Percentiles rank a stretch among this genome's conserved stretches.
These are phyloP conservation scores for Phytophthora pluvialis DNA, from an alignment of 352 stramenopile genomes.

Conservation along the genomic window DNA sequence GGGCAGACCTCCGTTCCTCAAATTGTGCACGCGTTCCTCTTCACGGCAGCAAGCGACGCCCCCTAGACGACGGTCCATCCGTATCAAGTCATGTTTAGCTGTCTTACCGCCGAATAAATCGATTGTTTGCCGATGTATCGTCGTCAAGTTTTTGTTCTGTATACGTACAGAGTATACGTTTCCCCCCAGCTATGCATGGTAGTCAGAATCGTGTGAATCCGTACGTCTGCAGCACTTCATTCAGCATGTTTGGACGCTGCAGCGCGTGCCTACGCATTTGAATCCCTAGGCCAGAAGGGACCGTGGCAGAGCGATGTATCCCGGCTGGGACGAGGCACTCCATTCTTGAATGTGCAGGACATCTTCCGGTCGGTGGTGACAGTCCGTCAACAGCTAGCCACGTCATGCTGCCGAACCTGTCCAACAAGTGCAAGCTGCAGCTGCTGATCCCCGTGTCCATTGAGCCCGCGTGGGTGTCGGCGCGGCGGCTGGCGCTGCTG, in stretches of 20 bases:
- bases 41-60: constrained; percentile 9
- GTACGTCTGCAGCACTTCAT: constrained; percentile 24
- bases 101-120: background rate
- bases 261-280: constrained; percentile 20
- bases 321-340: background rate
- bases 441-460: constrained; percentile 38
- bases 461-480: constrained; percentile 32
- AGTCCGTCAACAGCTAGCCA: constrained; percentile 8
- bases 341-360: constrained; percentile 35
- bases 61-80: constrained; percentile 7
- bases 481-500: constrained; percentile 26
- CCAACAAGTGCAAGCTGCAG: constrained; percentile 36
- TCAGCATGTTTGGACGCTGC: constrained; percentile 22
- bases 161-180: constrained; percentile 15
- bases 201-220: constrained; percentile 10
- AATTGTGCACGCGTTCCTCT: constrained; percentile 39
- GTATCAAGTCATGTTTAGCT: background rate
- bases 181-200: background rate
- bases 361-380: constrained; percentile 28
- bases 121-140: background rate
- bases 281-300: constrained; percentile 12
- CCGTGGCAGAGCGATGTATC: background rate
- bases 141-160: background rate
- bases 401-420: constrained; percentile 37
- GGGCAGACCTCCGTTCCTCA: constrained; percentile 31